A percentile compares a stretch with the other conserved stretches of the same genome.
Conservation (phyloP, 805 yeast species). For the Candida gorgasii region DNA sequence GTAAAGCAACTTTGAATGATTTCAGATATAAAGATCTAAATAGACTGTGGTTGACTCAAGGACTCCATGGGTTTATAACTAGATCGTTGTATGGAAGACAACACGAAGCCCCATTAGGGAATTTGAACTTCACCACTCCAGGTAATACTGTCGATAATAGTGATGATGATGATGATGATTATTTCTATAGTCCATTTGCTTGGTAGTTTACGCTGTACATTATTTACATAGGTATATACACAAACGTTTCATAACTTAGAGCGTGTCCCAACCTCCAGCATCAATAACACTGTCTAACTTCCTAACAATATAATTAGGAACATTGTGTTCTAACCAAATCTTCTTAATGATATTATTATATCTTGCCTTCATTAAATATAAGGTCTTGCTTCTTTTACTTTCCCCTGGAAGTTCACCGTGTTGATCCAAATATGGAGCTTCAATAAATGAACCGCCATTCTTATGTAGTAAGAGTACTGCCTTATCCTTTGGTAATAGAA, state of each 20-base stretch:
- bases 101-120: constrained; percentile 15
- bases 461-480: constrained; percentile 63
- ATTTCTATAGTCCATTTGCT: constrained; percentile 14
- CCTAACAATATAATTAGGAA: constrained; percentile 75
- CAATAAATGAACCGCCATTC: constrained; percentile 80
- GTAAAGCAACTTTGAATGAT: constrained; percentile 57
- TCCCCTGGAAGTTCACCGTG: constrained; percentile 87
- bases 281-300: constrained; percentile 77
- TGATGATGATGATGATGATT: constrained; percentile 16
- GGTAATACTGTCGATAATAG: constrained; percentile 7
- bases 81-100: constrained; percentile 29
- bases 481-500: constrained; percentile 68
- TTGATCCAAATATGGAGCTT: constrained; percentile 79
- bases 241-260: too few species aligned
- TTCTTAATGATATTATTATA: constrained; percentile 67
- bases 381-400: constrained; percentile 68
- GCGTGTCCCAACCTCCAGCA: constrained; percentile 94
- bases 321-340: constrained; percentile 77
- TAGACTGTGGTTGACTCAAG: constrained; percentile 62
- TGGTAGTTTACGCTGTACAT: constrained; percentile 11
- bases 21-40: constrained; percentile 58
- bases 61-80: constrained; percentile 49
- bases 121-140: constrained; percentile 7
- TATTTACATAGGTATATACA: neutral
- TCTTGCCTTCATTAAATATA: constrained; percentile 58